phyloP scores from a whole-genome alignment of 129 eudicot genomes.

The Glebionis coronaria region DNA sequence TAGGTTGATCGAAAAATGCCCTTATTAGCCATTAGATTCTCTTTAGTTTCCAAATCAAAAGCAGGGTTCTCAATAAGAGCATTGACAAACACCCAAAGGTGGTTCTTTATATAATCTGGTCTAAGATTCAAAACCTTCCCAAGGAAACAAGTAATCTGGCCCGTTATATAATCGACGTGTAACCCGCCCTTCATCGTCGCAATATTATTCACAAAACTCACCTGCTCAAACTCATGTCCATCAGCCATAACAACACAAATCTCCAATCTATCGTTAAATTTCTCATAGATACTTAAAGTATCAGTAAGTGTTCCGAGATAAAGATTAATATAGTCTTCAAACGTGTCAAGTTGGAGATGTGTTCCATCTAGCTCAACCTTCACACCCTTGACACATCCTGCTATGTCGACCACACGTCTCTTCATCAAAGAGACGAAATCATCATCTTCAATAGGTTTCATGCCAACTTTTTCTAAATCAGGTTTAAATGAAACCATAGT shows the following conservation, averaged over 20 bases:
- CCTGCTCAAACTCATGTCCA: not conserved
- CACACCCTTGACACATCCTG: conserved; percentile 60
- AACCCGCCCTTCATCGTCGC: not conserved
- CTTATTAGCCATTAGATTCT: no score
- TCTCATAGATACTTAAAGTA: conserved; percentile 31
- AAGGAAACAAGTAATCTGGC: not conserved
- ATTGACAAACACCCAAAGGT: not conserved
- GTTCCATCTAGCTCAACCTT: no score
- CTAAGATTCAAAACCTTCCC: not conserved
- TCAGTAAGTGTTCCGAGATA: conserved; percentile 36
- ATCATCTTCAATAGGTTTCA: no score
- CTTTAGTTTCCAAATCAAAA: not conserved
- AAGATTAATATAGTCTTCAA: no score
- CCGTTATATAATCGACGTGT: not conserved
- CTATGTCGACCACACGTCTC: conserved; percentile 64
- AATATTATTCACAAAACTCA: no score
- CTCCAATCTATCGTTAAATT: conserved; percentile 57
- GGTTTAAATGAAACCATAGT: no score
- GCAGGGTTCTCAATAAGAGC: not conserved
- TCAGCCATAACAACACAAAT: no score
- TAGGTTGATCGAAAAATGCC: not conserved
- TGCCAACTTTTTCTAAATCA: conserved; percentile 48
- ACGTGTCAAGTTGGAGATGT: no score
- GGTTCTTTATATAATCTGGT: no score
- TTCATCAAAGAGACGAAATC: conserved; percentile 82